Base-by-base conservation (phyloP, 2,329 filamentous ascomycete species). In the Paecilomyces fulvus region DNA sequence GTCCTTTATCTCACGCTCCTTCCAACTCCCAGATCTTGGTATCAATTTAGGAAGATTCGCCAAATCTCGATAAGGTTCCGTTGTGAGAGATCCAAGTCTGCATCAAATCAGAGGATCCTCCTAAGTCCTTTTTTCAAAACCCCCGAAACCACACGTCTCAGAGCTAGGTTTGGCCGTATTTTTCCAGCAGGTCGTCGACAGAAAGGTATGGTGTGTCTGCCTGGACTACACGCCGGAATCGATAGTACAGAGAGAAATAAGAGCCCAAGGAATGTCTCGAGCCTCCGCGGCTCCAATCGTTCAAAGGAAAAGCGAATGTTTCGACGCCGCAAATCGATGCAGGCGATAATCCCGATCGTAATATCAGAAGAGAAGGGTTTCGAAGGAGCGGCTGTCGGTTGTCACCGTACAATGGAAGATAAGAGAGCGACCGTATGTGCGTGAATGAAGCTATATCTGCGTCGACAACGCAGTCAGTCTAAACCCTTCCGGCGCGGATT, bases 351-450 rank as follows among this genome's bases (percentile, higher is more conserved):
- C 28, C 30, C 21, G 28, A 49, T 25, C 20, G 57, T 25, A 30
- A 48, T 48, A 20, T 37, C 37, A 51, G 37, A 43, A 43, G 8
- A 50, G n/a, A 55, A 30, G 3, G 14, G 25, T 23, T 25, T 55
- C 58, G 51, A 65, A 65, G 57, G 63, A 65, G 60, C 25, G 63
- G 63, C 64, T 59, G 61, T 65, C 62, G 59, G 55, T 59, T 57
- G 63, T 53, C 50, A 56, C 31, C 49, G 31, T 30, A 54, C 57
- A 60, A 59, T 57, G 55, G 60, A 65, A 62, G 6, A 55, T 57
- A 46, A 51, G 31, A 48, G 56, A 56, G 31, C 43, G 56, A 52
- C 30, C 49, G 49, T 52, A 56, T 49, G 52, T 49, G 9, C n/a
- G 52, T 49, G 9, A 28, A 49, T 49, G 48, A 49, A 49, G 21